phyloP scores from a whole-genome alignment of 805 yeast genomes.

The Metschnikowia orientalis region DNA sequence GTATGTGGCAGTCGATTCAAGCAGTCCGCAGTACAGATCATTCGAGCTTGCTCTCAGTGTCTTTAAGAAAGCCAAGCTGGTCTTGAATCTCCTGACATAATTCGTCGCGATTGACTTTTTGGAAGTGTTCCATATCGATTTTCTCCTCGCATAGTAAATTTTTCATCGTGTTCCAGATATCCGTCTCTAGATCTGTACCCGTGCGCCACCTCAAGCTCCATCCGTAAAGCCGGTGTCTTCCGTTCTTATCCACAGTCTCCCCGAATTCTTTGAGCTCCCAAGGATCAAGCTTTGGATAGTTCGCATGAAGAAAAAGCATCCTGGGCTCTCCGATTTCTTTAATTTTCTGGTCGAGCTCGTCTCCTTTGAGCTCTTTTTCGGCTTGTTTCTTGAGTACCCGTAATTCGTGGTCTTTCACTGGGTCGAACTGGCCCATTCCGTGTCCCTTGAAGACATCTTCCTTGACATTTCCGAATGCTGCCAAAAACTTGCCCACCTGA shows the following conservation, averaged over 20 bases:
- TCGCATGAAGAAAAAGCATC: constrained; percentile 58
- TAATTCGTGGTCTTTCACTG: constrained; percentile 50
- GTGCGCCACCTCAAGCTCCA: constrained; percentile 47
- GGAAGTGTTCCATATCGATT: constrained; percentile 42
- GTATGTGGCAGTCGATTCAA: too few species aligned
- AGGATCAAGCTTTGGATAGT: constrained; percentile 65
- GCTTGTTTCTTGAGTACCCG: constrained; percentile 10
- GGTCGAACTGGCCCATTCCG: constrained; percentile 75
- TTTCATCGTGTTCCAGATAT: constrained; percentile 58
- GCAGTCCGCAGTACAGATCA: too few species aligned
- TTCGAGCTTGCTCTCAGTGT: constrained; percentile 28
- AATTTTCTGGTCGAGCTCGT: constrained; percentile 7
- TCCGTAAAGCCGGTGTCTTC: constrained; percentile 56
- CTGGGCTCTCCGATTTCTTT: constrained; percentile 10
- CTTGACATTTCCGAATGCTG: constrained; percentile 47
- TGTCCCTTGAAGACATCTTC: constrained; percentile 52
- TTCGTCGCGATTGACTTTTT: constrained; percentile 35
- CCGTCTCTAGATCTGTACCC: constrained; percentile 55
- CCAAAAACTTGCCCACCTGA: constrained; percentile 49
- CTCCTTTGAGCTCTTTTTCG: constrained; percentile 5
- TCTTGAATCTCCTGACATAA: constrained; percentile 48
- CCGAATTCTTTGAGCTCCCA: constrained; percentile 44
- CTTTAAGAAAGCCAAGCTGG: constrained; percentile 41
- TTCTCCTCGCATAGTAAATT: constrained; percentile 49
- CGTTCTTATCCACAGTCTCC: constrained; percentile 38